Base-by-base conservation (phyloP, 140 eudicot species). In the Cichorium intybus region DNA sequence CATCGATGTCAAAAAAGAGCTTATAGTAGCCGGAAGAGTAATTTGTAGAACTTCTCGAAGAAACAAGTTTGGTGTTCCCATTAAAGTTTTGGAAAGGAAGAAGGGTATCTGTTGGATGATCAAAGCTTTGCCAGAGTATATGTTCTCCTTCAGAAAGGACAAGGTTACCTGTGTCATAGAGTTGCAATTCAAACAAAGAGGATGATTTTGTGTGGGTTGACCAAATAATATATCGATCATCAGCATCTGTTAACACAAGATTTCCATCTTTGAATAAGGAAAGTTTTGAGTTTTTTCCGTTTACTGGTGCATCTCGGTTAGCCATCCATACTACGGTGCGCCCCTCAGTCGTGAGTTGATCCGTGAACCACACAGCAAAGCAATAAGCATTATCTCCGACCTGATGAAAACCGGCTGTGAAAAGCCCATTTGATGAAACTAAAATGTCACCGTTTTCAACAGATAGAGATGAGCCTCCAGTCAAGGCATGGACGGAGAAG, bases 41-140 rank as follows among this genome's bases (percentile, higher is more conserved):
- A 20, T 74, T 80, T 0, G 56, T 54, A 0, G 16, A 26, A 20
- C 77, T 75, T 34, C 67, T 75, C n/a, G 78, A 69, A 48, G 85
- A 70, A 43, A 80, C 59, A 33, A 80, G 70, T 2, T 35, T 41
- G 14, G 67, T 70, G 18, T 48, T 49, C 29, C 60, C 64, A 2
- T 78, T 59, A 10, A 79, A 27, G 12, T 3, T 35, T 70, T 75
- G 75, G 5, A 49, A 14, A 6, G 78, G 81, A 53, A 65, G 78
- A 60, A 80, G 75, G 22, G 81, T 80, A 14, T 80, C 69, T 0
- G 85, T 66, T 20, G 80, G n/a, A n/a, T n/a, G n/a, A n/a, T n/a
- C n/a, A n/a, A n/a, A n/a, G n/a, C n/a, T n/a, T n/a, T n/a, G n/a
- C n/a, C n/a, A n/a, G n/a, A n/a, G n/a, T n/a, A n/a, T n/a, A n/a